Base-by-base conservation (phyloP, 768 basidiomycete genomes). In the Mycena crocata region DNA sequence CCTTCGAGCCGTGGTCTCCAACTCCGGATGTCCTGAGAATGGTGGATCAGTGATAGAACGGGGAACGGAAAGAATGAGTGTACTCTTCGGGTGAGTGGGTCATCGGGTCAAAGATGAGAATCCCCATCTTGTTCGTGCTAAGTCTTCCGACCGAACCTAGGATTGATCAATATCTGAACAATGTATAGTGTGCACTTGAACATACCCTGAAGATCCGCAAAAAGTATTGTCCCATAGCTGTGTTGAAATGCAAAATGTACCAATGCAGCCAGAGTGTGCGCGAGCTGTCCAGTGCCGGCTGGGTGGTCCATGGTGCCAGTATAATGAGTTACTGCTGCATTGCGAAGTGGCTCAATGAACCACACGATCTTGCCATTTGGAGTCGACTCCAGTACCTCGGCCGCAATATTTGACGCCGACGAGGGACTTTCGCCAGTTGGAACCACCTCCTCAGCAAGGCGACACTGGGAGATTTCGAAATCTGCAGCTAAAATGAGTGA, bases 101-200 rank as follows among this genome's bases (percentile, higher is more conserved):
- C 59, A 61, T 61, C 19, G 51, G 1, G 34, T 61, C 59, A 23
- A 61, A 61, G 26, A 61, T 50, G 28, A 50, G n/a, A n/a, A n/a
- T 58, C 17, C 57, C 57, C 57, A 58, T 57, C 7, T 40, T 9
- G 17, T 58, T 58, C 26, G 44, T 48, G 45, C 32, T 46, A 34
- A 58, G 57, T 26, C 57, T 32, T 48, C 57, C 57, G 12, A 32
- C 24, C 6, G 57, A 58, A 35, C 57, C 57, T 57, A 23, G 34
- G 23, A 24, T 37, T 17, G 40, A 5, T 15, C 23, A 5, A 48
- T 5, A 9, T 19, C 19, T 3, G 48, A 15, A 55, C 17, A 7
- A 17, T 28, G 17, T 5, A 5, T 1, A 52, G 7, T 5, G 15
- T 17, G 21, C 4, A 52, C 8, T 21, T 28, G 23, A 5, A 30